Evolutionary conservation across 148 eudicot genomes (phyloP), one percentile per base, ranked within the genome.

Genomic region (Hydrangea macrophylla): DNA sequence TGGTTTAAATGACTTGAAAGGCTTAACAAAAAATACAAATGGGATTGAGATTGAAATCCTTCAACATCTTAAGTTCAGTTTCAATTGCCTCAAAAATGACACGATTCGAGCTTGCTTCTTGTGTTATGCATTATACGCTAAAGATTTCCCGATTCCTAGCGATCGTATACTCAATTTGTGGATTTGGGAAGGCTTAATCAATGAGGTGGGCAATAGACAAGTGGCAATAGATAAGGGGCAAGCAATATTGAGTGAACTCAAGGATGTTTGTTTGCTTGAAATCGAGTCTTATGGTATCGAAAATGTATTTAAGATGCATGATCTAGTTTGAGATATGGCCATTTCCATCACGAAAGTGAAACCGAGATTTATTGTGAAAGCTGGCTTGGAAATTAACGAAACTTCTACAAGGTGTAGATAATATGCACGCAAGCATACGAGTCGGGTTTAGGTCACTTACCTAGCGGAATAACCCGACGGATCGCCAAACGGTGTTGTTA

Each of bases 41-140:
- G 76, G 76, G 15, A 51, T 73, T 66, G 67, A 73, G 25, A 61
- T 66, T n/a, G 65, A 66, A 13, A 71, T 73, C 23, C 67, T 44
- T 60, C 31, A 35, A 17, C 64, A 58, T 26, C 42, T 73, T 23
- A 67, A 30, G 32, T 73, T 73, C 27, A 73, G 76, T 55, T 73
- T 59, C 28, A 67, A 66, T 62, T 64, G 40, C 50, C 42, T 73
- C n/a, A 50, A 66, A 13, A 44, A 62, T 51, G 76, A 67, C 27
- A 33, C 8, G 7, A 51, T 55, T 17, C 39, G 40, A 53, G 58
- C 67, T 30, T 74, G 77, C 61, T 60, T 74, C 4, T 5, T 60
- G 48, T 74, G 67, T 36, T 67, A 72, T 45, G 58, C 67, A n/a
- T 26, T 74, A 23, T 67, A 60, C 30, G 67, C 77, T 23, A 72